Evolutionary conservation across 257 asterid species (phyloP).

Genomic region (Jaltomata sinuosa): DNA sequence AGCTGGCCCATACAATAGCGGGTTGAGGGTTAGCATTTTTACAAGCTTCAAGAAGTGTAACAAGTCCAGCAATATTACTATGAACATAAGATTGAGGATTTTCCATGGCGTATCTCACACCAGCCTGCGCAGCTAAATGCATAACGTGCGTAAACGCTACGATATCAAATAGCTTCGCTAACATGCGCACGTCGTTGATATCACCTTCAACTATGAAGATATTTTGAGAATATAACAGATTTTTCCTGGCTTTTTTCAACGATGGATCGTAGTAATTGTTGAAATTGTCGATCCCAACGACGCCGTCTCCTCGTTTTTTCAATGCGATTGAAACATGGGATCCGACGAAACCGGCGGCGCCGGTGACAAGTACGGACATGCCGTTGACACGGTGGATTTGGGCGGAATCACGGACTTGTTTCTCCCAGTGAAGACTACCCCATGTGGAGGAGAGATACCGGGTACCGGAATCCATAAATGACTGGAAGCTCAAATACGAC

Average conservation of each 20-base stretch:
- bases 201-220: conserved; percentile 11
- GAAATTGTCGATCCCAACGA: conserved; percentile 12
- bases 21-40: conserved; percentile 13
- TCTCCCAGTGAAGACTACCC: conserved; percentile 20
- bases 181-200: background rate
- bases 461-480: conserved; percentile 9
- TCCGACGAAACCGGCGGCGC: conserved; percentile 16
- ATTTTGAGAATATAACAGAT: background rate
- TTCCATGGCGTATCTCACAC: conserved; percentile 17
- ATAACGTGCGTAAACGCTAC: conserved; percentile 14
- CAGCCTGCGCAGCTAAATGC: conserved; percentile 21
- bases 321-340: conserved; percentile 9
- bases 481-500: conserved; percentile 18
- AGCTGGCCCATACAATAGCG: conserved; percentile 13
- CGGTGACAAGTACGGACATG: conserved; percentile 13
- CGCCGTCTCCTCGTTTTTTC: conserved; percentile 12
- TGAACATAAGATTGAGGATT: conserved; percentile 12
- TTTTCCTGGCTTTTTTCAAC: conserved; percentile 3
- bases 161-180: conserved; percentile 5
- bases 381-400: conserved; percentile 8
- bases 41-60: conserved; percentile 9
- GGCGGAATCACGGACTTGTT: conserved; percentile 14
- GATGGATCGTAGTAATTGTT: conserved; percentile 13
- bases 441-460: conserved; percentile 12
- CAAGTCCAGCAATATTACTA: conserved; percentile 16